Conservation (phyloP, 306 rosid genomes). For the Quercus alba region DNA sequence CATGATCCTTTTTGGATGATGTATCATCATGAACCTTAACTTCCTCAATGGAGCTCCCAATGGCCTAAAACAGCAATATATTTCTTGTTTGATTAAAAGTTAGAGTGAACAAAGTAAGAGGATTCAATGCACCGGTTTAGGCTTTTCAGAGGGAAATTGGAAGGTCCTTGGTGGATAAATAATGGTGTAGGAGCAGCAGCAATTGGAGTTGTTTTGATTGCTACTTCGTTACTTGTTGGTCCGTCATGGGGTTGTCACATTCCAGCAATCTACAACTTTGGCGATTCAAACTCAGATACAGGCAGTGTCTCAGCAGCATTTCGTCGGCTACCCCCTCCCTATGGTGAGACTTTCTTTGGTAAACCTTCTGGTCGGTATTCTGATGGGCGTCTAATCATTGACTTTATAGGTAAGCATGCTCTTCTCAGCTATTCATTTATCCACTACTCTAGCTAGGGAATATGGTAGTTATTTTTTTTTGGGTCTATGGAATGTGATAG, state of each 20-base stretch:
- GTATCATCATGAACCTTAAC: too few species aligned
- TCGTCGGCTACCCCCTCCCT: conserved; percentile 6
- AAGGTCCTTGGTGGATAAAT: not conserved
- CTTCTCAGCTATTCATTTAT: not conserved
- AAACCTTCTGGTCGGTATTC: conserved; percentile 19
- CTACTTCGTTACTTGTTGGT: not conserved
- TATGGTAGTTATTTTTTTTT: not conserved
- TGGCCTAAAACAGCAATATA: not conserved
- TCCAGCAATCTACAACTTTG: conserved; percentile 30
- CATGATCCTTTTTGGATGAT: too few species aligned
- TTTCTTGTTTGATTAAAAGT: not conserved
- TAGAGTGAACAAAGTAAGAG: not conserved
- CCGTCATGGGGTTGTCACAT: conserved; percentile 8
- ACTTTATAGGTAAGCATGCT: conserved; percentile 16
- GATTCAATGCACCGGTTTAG: not conserved
- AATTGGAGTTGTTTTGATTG: conserved; percentile 20
- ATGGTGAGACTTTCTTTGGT: conserved; percentile 15
- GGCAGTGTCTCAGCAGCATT: conserved; percentile 22
- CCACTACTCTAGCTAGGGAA: not conserved
- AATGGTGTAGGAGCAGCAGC: conserved; percentile 1
- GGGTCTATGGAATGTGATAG: too few species aligned
- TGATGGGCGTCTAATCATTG: conserved; percentile 22
- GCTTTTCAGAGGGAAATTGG: not conserved
- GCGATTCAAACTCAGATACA: conserved; percentile 31
- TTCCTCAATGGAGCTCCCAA: too few species aligned